Evolutionary conservation across 192 early-diverging fungal genomes (phyloP).

Genomic region (Backusella tuberculispora): DNA sequence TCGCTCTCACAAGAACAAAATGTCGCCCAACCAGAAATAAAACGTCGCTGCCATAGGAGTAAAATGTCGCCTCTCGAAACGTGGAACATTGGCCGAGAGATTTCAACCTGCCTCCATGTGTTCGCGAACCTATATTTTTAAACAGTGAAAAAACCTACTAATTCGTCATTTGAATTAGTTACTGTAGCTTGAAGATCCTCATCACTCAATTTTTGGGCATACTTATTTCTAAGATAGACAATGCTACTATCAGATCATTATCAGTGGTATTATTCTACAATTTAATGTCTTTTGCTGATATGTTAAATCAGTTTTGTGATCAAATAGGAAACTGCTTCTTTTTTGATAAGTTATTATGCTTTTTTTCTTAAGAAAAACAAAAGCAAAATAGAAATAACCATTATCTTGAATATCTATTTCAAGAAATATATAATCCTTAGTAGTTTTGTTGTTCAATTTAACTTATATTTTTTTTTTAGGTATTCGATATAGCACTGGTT

Average conservation of each 20-base stretch:
- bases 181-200: no score
- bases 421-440: constrained; percentile 14
- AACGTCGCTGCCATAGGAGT: no score
- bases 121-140: no score
- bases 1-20: no score
- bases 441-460: not conserved
- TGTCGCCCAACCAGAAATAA: no score
- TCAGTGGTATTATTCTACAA: not conserved
- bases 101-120: no score
- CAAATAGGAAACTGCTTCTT: not conserved
- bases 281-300: not conserved
- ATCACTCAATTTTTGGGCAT: not conserved
- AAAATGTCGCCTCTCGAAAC: no score
- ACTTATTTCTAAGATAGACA: not conserved
- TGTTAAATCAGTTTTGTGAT: not conserved
- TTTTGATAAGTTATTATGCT: not conserved
- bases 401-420: not conserved
- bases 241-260: not conserved
- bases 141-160: no score
- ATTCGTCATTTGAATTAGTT: no score
- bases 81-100: no score
- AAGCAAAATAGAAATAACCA: not conserved
- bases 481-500: constrained; percentile 6
- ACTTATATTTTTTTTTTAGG: constrained; percentile 18
- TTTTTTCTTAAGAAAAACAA: not conserved